phyloP scores from a whole-genome alignment of 768 basidiomycete species.

The Erythrobasidium yunnanense region DNA sequence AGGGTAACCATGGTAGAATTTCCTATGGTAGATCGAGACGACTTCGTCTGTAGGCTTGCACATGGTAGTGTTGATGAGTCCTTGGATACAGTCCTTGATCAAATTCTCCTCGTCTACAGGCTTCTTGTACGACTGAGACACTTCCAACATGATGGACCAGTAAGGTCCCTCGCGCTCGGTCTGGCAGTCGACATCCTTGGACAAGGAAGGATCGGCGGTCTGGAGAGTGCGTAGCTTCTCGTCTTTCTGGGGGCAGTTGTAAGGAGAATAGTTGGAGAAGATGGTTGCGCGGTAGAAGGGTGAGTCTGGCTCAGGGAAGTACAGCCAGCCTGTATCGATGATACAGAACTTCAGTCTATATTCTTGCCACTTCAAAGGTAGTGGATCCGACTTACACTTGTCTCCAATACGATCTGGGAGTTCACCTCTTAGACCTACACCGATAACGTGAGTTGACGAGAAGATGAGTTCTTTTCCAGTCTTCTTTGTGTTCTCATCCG shows the following conservation, averaged over 20 bases:
- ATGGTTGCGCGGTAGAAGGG: constrained; percentile 45
- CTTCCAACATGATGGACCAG: constrained; percentile 45
- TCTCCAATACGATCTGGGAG: constrained; percentile 42
- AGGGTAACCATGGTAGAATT: constrained; percentile 40
- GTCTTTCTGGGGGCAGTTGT: constrained; percentile 39
- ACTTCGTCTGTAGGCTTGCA: constrained; percentile 42
- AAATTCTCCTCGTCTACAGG: constrained; percentile 41
- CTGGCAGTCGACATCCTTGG: constrained; percentile 33
- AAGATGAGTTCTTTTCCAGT: constrained; percentile 39
- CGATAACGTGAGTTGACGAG: constrained; percentile 43
- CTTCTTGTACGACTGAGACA: constrained; percentile 42
- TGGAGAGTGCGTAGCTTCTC: constrained; percentile 41
- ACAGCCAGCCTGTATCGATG: constrained; percentile 33
- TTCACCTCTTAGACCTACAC: constrained; percentile 42
- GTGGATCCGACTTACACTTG: constrained; percentile 37
- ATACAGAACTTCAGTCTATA: not conserved
- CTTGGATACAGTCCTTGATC: constrained; percentile 42
- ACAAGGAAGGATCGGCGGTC: constrained; percentile 39
- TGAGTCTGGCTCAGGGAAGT: constrained; percentile 43
- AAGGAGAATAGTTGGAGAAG: constrained; percentile 45
- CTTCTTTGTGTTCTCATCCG: constrained; percentile 30
- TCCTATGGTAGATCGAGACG: constrained; percentile 39
- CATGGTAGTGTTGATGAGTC: constrained; percentile 41
- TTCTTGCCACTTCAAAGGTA: not conserved
- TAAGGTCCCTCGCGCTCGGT: constrained; percentile 39